Evolutionary conservation across 2,329 filamentous ascomycete genomes (phyloP).

Genomic region (Rutstroemia sp.): DNA sequence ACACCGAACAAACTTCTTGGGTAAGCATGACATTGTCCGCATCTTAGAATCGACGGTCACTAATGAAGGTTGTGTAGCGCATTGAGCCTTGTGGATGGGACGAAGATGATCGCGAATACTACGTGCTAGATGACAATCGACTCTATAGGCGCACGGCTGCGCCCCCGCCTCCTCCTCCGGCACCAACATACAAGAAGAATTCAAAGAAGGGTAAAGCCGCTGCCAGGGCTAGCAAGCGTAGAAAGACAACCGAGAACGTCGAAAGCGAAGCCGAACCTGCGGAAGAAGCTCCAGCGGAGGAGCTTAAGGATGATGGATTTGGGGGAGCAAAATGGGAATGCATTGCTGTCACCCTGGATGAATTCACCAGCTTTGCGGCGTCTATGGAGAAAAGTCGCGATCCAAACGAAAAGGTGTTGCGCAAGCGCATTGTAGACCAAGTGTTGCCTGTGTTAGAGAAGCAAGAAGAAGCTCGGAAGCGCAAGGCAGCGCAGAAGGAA

Average conservation of each 20-base stretch:
- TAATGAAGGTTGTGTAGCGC: slow-evolving; percentile 38
- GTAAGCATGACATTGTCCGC: slow-evolving; percentile 38
- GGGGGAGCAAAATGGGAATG: slow-evolving; percentile 86
- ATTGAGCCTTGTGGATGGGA: slow-evolving; percentile 89
- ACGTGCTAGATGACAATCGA: slow-evolving; percentile 87
- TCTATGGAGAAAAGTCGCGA: slow-evolving; percentile 71
- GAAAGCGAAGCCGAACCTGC: slow-evolving; percentile 34
- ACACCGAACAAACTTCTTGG: slow-evolving; percentile 76
- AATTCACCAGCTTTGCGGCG: slow-evolving; percentile 66
- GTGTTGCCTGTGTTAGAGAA: slow-evolving; percentile 80
- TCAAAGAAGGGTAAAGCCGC: slow-evolving; percentile 57
- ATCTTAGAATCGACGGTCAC: background rate
- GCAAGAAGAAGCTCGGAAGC: slow-evolving; percentile 65
- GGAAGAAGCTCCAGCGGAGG: slow-evolving; percentile 33
- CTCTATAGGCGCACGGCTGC: slow-evolving; percentile 83
- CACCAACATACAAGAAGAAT: slow-evolving; percentile 56
- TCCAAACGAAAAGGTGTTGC: slow-evolving; percentile 74
- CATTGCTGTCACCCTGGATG: slow-evolving; percentile 70
- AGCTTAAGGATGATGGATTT: slow-evolving; percentile 53
- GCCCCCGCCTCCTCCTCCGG: slow-evolving; percentile 47
- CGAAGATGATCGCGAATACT: slow-evolving; percentile 76
- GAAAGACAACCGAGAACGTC: slow-evolving; percentile 45
- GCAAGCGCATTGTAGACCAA: slow-evolving; percentile 64
- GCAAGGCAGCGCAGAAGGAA: slow-evolving; percentile 59
- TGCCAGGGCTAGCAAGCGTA: slow-evolving; percentile 64